Evolutionary conservation across 2,329 filamentous ascomycete genomes (phyloP).

Genomic region (Colletotrichum aenigma): DNA sequence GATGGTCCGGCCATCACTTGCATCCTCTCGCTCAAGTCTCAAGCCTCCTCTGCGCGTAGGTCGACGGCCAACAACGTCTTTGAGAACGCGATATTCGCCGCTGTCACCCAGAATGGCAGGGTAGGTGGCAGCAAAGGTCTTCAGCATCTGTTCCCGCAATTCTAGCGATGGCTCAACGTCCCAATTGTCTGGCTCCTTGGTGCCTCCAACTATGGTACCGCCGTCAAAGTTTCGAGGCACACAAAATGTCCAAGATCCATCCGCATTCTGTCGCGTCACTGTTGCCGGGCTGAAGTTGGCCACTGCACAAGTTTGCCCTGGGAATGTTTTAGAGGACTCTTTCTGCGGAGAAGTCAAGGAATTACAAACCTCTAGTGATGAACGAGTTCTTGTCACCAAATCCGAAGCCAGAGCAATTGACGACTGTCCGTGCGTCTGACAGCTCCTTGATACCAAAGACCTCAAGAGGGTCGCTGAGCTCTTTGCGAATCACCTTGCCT

Average conservation of each 20-base stretch:
- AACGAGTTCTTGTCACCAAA: slow-evolving; percentile 47
- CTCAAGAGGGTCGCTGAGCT: slow-evolving; percentile 41
- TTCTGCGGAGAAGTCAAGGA: not conserved
- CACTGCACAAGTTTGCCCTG: slow-evolving; percentile 52
- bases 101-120: slow-evolving; percentile 32
- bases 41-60: slow-evolving; percentile 52
- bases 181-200: slow-evolving; percentile 65
- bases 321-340: not conserved
- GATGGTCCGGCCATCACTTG: slow-evolving; percentile 27
- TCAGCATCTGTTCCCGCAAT: slow-evolving; percentile 52
- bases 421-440: slow-evolving; percentile 33
- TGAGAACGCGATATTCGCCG: slow-evolving; percentile 35
- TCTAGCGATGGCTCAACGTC: slow-evolving; percentile 50
- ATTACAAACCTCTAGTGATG: slow-evolving; percentile 42
- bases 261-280: slow-evolving; percentile 65
- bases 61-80: slow-evolving; percentile 50
- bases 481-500: slow-evolving; percentile 36
- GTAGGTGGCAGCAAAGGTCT: slow-evolving; percentile 36
- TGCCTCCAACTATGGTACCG: slow-evolving; percentile 70
- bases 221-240: slow-evolving; percentile 66
- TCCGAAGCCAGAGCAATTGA: slow-evolving; percentile 52
- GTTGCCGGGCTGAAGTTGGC: slow-evolving; percentile 40
- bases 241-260: slow-evolving; percentile 67
- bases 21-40: slow-evolving; percentile 55
- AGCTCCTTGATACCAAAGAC: slow-evolving; percentile 37